These are phyloP conservation scores for Cryptosporidium viatorum DNA, from an alignment of 169 alveolate species.

Conservation along the genomic window DNA sequence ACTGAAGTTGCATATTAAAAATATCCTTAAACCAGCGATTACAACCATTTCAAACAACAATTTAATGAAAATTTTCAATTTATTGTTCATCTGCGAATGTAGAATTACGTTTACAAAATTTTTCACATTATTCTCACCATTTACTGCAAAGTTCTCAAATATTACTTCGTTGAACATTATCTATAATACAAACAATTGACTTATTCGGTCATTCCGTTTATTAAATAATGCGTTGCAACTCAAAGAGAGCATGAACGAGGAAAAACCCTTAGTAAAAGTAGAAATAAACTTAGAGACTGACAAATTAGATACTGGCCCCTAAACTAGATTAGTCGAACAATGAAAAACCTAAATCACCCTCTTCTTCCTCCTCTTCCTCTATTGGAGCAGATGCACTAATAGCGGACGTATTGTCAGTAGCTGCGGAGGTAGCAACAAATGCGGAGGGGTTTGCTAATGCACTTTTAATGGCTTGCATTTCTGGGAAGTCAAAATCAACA, in stretches of 20 bases:
- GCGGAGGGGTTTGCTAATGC: slow-evolving; percentile 93
- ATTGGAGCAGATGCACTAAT: slow-evolving; percentile 84
- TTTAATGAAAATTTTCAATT: not conserved
- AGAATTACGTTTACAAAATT: too few relatives aligned
- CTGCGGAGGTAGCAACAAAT: slow-evolving; percentile 88
- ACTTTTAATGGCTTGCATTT: slow-evolving; percentile 90
- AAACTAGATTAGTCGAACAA: slow-evolving; percentile 86
- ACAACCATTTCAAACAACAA: not conserved
- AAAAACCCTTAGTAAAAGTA: not conserved
- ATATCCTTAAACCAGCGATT: slow-evolving; percentile 20
- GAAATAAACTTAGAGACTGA: not conserved
- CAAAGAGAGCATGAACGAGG: not conserved
- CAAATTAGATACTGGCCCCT: not conserved
- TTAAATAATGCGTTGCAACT: too few relatives aligned
- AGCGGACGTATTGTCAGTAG: slow-evolving; percentile 84
- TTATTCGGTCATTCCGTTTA: too few relatives aligned
- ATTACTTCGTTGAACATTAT: too few relatives aligned
- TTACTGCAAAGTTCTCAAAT: too few relatives aligned
- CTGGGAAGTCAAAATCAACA: slow-evolving; percentile 93
- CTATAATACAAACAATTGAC: too few relatives aligned
- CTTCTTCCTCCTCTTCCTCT: slow-evolving; percentile 95
- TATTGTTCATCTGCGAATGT: too few relatives aligned
- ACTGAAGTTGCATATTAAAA: slow-evolving; percentile 7
- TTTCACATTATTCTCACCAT: too few relatives aligned
- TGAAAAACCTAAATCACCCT: slow-evolving; percentile 94